A percentile compares a stretch with the other conserved stretches of the same genome.
phyloP scores from a whole-genome alignment of 768 basidiomycete genomes.

The Leccinum sublutescens region DNA sequence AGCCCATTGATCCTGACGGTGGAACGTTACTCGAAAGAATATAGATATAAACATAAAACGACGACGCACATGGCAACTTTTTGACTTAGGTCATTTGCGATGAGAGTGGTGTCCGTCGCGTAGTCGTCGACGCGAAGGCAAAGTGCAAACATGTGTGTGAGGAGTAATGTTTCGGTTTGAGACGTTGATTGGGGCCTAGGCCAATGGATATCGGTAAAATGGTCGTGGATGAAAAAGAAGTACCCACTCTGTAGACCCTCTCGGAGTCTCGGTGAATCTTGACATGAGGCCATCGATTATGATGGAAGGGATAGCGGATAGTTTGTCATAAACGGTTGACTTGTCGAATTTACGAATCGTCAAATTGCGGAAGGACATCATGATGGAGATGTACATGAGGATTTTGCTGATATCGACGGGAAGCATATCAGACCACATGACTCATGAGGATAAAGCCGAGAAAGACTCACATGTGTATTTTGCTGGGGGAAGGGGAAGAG shows the following conservation, averaged over 20 bases:
- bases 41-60: neutral
- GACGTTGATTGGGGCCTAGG: slow-evolving; percentile 56
- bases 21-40: slow-evolving; percentile 2
- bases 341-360: no score
- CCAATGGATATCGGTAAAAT: neutral
- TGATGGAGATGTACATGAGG: no score
- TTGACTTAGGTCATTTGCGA: slow-evolving; percentile 78
- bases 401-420: no score
- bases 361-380: no score
- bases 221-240: neutral
- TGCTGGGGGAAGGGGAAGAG: slow-evolving; percentile 49
- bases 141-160: slow-evolving; percentile 78
- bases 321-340: no score
- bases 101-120: slow-evolving; percentile 59
- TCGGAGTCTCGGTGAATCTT: no score
- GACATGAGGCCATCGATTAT: no score
- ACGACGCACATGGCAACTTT: slow-evolving; percentile 56
- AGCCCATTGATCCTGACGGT: slow-evolving; percentile 55
- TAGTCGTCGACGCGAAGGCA: slow-evolving; percentile 80
- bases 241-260: no score
- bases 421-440: no score
- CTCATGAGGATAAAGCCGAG: neutral
- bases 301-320: no score
- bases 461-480: slow-evolving; percentile 55
- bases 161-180: slow-evolving; percentile 64